These are phyloP conservation scores for Domatiomyces globalis DNA, from an alignment of 2,329 filamentous ascomycete genomes.

Conservation along the genomic window DNA sequence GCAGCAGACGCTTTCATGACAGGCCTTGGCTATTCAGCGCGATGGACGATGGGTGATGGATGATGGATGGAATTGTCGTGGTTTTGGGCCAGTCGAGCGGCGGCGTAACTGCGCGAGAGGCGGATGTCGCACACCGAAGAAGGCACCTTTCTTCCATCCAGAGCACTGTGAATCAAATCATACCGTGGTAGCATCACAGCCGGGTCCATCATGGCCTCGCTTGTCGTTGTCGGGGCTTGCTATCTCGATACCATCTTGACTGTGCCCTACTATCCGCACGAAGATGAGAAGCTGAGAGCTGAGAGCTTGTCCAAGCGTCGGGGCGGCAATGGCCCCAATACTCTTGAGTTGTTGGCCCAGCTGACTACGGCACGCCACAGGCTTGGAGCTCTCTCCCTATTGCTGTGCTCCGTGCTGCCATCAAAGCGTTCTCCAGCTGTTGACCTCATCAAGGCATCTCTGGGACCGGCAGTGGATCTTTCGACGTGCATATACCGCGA, in stretches of 20 bases:
- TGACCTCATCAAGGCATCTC: slow-evolving; percentile 39
- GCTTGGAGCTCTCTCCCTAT: slow-evolving; percentile 18
- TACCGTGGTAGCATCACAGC: background rate
- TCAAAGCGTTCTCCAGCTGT: slow-evolving; percentile 37
- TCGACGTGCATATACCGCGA: slow-evolving; percentile 46
- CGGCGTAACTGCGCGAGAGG: background rate
- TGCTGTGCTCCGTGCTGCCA: slow-evolving; percentile 39
- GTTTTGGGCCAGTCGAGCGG: background rate
- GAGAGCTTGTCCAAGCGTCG: slow-evolving; percentile 44
- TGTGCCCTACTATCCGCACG: slow-evolving; percentile 48
- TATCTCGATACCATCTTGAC: slow-evolving; percentile 56
- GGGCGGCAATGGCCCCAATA: slow-evolving; percentile 61
- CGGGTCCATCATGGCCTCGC: slow-evolving; percentile 7
- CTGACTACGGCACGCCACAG: slow-evolving; percentile 27
- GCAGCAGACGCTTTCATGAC: background rate
- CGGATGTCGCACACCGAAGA: no score
- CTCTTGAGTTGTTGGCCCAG: slow-evolving; percentile 55
- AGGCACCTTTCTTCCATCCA: no score
- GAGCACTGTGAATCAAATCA: no score
- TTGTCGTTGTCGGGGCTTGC: slow-evolving; percentile 50
- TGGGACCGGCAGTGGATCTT: slow-evolving; percentile 38
- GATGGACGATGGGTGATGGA: background rate
- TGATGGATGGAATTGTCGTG: background rate
- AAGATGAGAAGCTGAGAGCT: slow-evolving; percentile 61
- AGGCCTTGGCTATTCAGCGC: background rate